Percentiles rank a stretch among this genome's conserved stretches.
Conservation (phyloP, 2,329 filamentous ascomycete species). For the Fusarium irregulare region DNA sequence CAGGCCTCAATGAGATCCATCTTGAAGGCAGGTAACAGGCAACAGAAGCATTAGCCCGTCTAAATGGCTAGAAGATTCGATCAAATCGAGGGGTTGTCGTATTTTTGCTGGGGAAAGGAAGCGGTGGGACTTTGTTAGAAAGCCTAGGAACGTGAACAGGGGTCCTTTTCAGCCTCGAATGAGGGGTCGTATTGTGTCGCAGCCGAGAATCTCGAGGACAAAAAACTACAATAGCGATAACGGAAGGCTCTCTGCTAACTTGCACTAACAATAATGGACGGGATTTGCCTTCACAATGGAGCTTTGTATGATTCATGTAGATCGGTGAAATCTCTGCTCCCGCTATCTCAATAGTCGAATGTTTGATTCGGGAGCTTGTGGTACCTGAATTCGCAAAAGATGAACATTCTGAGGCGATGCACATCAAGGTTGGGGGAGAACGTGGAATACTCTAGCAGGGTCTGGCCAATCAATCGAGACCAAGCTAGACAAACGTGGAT, state of each 20-base stretch:
- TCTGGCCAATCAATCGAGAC: slow-evolving; percentile 38
- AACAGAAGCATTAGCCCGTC: slow-evolving; percentile 3
- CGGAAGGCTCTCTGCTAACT: slow-evolving; percentile 2
- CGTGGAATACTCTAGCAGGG: slow-evolving; percentile 43
- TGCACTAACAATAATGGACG: neutral
- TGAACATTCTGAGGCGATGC: slow-evolving; percentile 30
- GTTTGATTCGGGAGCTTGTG: slow-evolving; percentile 33
- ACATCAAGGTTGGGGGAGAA: slow-evolving; percentile 21
- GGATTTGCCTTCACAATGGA: slow-evolving; percentile 4
- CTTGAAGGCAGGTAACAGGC: neutral
- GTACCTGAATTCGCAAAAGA: slow-evolving; percentile 36
- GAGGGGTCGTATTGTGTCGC: slow-evolving; percentile 18
- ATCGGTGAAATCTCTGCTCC: slow-evolving; percentile 18
- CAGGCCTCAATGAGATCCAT: slow-evolving; percentile 19
- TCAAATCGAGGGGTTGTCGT: slow-evolving; percentile 22
- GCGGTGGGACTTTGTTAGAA: slow-evolving; percentile 37
- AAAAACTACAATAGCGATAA: neutral
- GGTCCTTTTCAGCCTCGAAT: slow-evolving; percentile 40
- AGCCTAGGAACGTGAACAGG: slow-evolving; percentile 36
- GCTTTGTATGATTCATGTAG: slow-evolving; percentile 23
- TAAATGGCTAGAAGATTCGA: slow-evolving; percentile 44
- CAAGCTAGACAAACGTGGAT: slow-evolving; percentile 15
- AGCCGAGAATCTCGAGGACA: slow-evolving; percentile 7
- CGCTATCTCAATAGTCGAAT: slow-evolving; percentile 4
- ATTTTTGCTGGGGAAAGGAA: slow-evolving; percentile 24